These are phyloP conservation scores for Carnegiea gigantea DNA, from an alignment of 179 eudicot genomes.

Conservation along the genomic window DNA sequence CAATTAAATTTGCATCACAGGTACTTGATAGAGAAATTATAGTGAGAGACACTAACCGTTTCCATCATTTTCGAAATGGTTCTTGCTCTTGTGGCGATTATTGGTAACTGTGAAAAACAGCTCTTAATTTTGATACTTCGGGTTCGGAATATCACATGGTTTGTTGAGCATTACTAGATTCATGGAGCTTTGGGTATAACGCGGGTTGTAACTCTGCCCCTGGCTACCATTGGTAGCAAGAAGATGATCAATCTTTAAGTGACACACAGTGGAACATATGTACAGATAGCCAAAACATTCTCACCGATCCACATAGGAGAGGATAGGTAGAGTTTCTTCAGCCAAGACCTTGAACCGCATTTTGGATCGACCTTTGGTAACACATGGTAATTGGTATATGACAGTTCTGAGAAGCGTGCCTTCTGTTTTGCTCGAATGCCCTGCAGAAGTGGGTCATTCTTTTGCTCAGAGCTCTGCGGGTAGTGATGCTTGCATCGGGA, in stretches of 20 bases:
- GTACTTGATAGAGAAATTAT: constrained; percentile 61
- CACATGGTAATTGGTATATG: neutral
- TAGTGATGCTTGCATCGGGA: too few species aligned
- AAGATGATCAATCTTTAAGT: too few species aligned
- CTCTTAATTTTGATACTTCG: neutral
- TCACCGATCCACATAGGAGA: too few species aligned
- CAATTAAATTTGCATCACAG: constrained; percentile 66
- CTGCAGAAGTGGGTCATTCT: neutral
- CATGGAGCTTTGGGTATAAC: neutral
- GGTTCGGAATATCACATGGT: neutral
- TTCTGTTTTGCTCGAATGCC: neutral
- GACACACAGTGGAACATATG: too few species aligned
- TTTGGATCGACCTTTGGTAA: neutral
- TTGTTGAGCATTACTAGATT: neutral
- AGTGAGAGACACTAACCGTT: constrained; percentile 72
- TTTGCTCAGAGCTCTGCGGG: too few species aligned
- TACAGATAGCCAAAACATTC: too few species aligned
- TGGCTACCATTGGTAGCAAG: too few species aligned
- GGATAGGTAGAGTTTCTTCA: neutral
- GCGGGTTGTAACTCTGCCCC: neutral
- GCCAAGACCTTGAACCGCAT: neutral
- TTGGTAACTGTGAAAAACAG: constrained; percentile 47
- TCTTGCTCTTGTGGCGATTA: constrained; percentile 80
- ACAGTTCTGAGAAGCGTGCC: neutral
- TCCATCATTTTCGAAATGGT: constrained; percentile 70